phyloP scores from a whole-genome alignment of 345 rosid species.

The Boechera divaricarpa region DNA sequence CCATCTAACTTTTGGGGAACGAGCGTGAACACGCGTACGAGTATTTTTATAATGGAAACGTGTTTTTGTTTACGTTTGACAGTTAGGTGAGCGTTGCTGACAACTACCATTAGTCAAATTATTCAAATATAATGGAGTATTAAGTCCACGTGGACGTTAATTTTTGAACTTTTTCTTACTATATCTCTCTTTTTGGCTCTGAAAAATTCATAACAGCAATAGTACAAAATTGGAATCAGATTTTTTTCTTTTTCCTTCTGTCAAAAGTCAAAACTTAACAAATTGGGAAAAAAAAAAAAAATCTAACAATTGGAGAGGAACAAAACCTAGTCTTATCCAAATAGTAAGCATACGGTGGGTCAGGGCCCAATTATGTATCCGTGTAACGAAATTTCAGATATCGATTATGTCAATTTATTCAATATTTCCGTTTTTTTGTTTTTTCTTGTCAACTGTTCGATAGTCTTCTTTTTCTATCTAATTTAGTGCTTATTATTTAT shows the following conservation, averaged over 20 bases:
- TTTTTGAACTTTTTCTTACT: not conserved
- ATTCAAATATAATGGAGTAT: not conserved
- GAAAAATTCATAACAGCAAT: not conserved
- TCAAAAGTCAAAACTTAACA: not conserved
- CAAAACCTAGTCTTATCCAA: slow-evolving; percentile 17
- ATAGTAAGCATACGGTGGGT: slow-evolving; percentile 17
- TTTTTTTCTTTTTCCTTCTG: not conserved
- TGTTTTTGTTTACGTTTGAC: slow-evolving; percentile 28
- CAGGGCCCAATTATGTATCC: slow-evolving; percentile 23
- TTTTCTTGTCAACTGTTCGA: not conserved
- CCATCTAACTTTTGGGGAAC: slow-evolving; percentile 21
- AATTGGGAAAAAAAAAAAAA: not conserved
- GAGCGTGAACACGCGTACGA: slow-evolving; percentile 15
- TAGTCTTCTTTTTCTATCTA: not conserved
- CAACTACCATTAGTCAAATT: not conserved
- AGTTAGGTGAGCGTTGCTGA: slow-evolving; percentile 46
- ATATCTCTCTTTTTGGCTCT: no score
- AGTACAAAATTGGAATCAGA: not conserved
- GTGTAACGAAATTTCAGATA: not conserved
- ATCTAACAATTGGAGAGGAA: slow-evolving; percentile 1
- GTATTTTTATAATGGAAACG: slow-evolving; percentile 23
- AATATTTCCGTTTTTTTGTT: not conserved
- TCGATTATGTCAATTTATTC: slow-evolving; percentile 16
- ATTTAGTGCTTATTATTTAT: not conserved
- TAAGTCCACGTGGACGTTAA: not conserved